Conservation (phyloP, 2,329 filamentous ascomycete species). For the Calonectria pseudoreteaudii region DNA sequence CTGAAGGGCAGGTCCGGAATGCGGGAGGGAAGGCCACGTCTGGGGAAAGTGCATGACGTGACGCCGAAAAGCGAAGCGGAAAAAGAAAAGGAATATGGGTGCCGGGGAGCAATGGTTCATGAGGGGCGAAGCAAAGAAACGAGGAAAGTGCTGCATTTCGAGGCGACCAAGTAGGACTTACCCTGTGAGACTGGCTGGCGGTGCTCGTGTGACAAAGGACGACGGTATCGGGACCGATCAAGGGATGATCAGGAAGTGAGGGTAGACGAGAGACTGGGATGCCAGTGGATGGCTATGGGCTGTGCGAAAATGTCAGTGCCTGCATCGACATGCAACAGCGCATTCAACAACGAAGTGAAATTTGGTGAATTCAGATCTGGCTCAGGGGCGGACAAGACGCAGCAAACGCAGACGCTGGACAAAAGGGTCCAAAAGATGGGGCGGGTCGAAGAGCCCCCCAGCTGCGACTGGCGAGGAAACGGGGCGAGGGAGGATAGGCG, state of each 20-base stretch:
- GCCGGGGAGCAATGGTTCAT: conserved; percentile 19
- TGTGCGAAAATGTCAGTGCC: conserved; percentile 33
- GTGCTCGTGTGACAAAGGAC: conserved; percentile 33
- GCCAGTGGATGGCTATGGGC: conserved; percentile 35
- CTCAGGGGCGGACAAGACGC: conserved; percentile 17
- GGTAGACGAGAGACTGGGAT: conserved; percentile 34
- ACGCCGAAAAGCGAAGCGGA: conserved; percentile 14
- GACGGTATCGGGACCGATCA: conserved; percentile 24
- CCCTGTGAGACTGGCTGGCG: conserved; percentile 27
- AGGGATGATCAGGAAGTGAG: conserved; percentile 26
- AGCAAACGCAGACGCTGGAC: conserved; percentile 21
- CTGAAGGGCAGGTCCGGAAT: conserved; percentile 19
- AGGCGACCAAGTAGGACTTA: conserved; percentile 31
- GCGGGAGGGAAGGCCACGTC: conserved; percentile 33
- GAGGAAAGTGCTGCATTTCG: conserved; percentile 10
- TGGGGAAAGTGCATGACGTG: conserved; percentile 37
- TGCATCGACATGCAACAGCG: conserved; percentile 32
- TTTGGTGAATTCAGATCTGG: conserved; percentile 10
- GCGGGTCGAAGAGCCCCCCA: conserved; percentile 31
- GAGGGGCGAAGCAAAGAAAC: conserved; percentile 14
- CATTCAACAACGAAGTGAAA: conserved; percentile 27
- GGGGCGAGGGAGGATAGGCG: conserved; percentile 32
- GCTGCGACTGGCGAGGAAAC: conserved; percentile 32
- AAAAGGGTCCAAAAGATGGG: conserved; percentile 37
- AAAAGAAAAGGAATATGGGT: not conserved